Evolutionary conservation across 768 basidiomycete species (phyloP), one percentile per base, ranked within the genome.

Genomic region (Suillus cothurnatus): DNA sequence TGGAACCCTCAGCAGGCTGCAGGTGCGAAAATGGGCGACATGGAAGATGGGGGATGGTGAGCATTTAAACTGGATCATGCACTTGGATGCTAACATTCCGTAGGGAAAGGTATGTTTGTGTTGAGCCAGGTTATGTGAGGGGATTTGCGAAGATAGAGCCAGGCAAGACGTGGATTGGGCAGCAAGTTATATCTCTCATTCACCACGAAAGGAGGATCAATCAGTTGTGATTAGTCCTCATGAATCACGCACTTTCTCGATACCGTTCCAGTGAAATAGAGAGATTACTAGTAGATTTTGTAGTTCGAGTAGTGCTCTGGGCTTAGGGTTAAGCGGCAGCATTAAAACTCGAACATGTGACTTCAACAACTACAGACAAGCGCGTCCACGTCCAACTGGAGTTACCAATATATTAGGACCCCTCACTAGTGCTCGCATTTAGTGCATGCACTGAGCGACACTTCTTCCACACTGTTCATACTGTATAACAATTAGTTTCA

Each of bases 1-100:
- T 99, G 97, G 97, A 99, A 99, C 79, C 97, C 97, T 8, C 88
- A 88, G 70, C 81, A 80, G 38, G 86, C 84, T 65, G 81, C 76
- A 15, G 94, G 94, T 0, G 79, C 81, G 28, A 89, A 86, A 71
- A 91, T 99, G 11, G 87, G 76, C 15, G 97, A 99, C 73, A 94
- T 99, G 94, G 94, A 98, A 72, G 83, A 85, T 7, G 84, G 85
- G 0, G 97, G 96, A 74, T 96, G 93, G 93, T 95, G 73, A 67
- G 86, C 76, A 61, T 28, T 31, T 49, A 26, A 36, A 3, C 15
- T 61, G 38, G 55, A 59, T 36, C 38, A 59, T 41, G 32, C 50
- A 55, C 26, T 61, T n/a, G 28, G 53, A 62, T 66, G 21, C 66
- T 71, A 28, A 70, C 23, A 28, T 8, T 11, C 8, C 1, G 1